Conservation (phyloP, 1,284 basidiomycete species). For the Trametes pubescens region DNA sequence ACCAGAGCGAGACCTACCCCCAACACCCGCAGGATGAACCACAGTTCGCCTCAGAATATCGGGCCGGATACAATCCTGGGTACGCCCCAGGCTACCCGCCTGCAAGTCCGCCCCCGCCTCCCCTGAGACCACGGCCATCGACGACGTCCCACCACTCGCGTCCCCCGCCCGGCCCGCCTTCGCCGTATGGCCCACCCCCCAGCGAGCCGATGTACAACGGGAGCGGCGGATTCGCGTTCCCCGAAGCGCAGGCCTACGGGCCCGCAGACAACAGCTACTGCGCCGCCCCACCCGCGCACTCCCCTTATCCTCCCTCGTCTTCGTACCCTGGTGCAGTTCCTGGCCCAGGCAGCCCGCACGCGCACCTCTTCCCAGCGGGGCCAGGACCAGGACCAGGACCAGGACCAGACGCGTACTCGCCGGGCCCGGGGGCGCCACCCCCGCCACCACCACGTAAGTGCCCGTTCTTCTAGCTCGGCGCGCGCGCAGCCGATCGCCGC, state of each 20-base stretch:
- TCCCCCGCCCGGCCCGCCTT: conserved; percentile 10
- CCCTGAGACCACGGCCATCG: conserved; percentile 32
- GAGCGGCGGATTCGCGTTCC: conserved; percentile 36
- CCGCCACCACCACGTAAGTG: conserved; percentile 33
- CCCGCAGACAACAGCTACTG: conserved; percentile 15
- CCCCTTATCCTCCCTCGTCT: conserved; percentile 21
- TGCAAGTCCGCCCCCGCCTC: conserved; percentile 14
- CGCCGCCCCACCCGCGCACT: conserved; percentile 14
- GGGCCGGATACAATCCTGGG: conserved; percentile 29
- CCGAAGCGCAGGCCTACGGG: conserved; percentile 30
- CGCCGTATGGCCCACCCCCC: conserved; percentile 3
- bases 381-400: conserved; percentile 13
- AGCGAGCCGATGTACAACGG: conserved; percentile 12
- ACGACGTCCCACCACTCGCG: conserved; percentile 23
- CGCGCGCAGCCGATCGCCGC: conserved; percentile 15
- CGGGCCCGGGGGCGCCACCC: conserved; percentile 21
- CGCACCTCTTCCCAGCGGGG: conserved; percentile 21
- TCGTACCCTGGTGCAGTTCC: not conserved
- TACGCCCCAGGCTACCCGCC: conserved; percentile 29
- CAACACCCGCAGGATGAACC: conserved; percentile 8
- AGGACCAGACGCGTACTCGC: conserved; percentile 11
- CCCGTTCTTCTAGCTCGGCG: conserved; percentile 13
- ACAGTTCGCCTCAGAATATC: conserved; percentile 9
- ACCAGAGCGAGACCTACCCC: not conserved
- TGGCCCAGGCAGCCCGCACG: conserved; percentile 14